Percentiles rank a stretch among this genome's conserved stretches.
Evolutionary conservation across 345 rosid genomes (phyloP).

Genomic region (Erysimum cheiranthoides): DNA sequence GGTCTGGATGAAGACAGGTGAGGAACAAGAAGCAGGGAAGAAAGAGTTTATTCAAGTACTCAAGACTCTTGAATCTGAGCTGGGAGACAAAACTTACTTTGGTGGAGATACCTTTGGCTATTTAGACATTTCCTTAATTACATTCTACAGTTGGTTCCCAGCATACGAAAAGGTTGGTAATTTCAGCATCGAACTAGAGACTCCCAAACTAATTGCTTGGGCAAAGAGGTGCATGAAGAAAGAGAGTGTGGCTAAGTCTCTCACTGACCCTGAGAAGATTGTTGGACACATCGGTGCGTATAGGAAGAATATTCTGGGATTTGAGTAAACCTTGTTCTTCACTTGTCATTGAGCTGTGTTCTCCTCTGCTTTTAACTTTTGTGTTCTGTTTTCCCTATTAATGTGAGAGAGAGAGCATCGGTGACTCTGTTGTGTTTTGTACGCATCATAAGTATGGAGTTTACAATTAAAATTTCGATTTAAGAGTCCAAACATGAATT

Average conservation of each 20-base stretch:
- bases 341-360: too few relatives aligned
- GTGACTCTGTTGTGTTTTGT: too few relatives aligned
- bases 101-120: slow-evolving; percentile 14
- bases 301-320: too few relatives aligned
- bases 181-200: slow-evolving; percentile 32
- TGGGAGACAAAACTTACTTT: slow-evolving; percentile 40
- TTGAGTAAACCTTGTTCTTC: too few relatives aligned
- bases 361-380: too few relatives aligned
- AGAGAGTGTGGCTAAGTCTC: slow-evolving; percentile 42
- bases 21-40: slow-evolving; percentile 21
- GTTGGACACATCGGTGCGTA: neutral
- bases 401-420: too few relatives aligned
- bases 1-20: slow-evolving; percentile 33
- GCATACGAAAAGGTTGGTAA: slow-evolving; percentile 37
- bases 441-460: too few relatives aligned
- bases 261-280: slow-evolving; percentile 31
- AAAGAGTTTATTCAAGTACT: slow-evolving; percentile 20
- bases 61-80: slow-evolving; percentile 39
- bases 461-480: too few relatives aligned
- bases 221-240: slow-evolving; percentile 36
- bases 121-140: slow-evolving; percentile 29
- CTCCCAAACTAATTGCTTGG: slow-evolving; percentile 36
- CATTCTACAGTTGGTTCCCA: slow-evolving; percentile 36
- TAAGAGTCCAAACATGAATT: too few relatives aligned
- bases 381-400: too few relatives aligned